These are phyloP conservation scores for Hibiscus tridactylites DNA, from an alignment of 345 rosid species.

Conservation along the genomic window DNA sequence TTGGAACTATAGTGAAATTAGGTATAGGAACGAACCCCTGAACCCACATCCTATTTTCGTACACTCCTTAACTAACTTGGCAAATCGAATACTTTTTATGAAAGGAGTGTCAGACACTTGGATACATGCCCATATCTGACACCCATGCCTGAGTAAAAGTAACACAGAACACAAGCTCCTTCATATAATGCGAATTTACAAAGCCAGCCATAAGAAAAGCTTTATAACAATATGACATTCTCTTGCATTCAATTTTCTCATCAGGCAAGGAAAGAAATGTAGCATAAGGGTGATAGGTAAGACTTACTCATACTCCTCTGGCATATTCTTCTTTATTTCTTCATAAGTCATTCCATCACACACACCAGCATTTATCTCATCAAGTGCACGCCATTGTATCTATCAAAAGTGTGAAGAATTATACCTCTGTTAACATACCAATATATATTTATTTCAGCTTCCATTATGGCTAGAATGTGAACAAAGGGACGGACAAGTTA, in stretches of 20 bases:
- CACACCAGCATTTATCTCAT: conserved; percentile 97
- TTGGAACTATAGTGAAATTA: not conserved
- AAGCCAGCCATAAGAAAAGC: not conserved
- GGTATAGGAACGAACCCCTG: not conserved
- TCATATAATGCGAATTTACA: not conserved
- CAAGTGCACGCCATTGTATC: conserved; percentile 99
- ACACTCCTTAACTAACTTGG: not conserved
- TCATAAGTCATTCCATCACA: conserved; percentile 99
- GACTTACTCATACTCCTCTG: conserved; percentile 92
- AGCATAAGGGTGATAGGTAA: conserved; percentile 1
- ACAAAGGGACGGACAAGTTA: not conserved
- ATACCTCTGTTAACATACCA: not conserved
- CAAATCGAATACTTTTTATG: not conserved
- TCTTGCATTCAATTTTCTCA: not conserved
- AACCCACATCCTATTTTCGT: not conserved
- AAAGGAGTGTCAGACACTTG: not conserved
- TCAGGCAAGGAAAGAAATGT: not conserved
- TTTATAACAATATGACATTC: not conserved
- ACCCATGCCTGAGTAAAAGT: not conserved
- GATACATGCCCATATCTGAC: not conserved
- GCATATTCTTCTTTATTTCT: conserved; percentile 87
- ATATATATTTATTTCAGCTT: not conserved
- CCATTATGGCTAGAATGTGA: not conserved
- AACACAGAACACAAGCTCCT: not conserved
- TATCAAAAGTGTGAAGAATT: conserved; percentile 17